These are phyloP conservation scores for Phoma sp. DNA, from an alignment of 2,329 filamentous ascomycete species.

Conservation along the genomic window DNA sequence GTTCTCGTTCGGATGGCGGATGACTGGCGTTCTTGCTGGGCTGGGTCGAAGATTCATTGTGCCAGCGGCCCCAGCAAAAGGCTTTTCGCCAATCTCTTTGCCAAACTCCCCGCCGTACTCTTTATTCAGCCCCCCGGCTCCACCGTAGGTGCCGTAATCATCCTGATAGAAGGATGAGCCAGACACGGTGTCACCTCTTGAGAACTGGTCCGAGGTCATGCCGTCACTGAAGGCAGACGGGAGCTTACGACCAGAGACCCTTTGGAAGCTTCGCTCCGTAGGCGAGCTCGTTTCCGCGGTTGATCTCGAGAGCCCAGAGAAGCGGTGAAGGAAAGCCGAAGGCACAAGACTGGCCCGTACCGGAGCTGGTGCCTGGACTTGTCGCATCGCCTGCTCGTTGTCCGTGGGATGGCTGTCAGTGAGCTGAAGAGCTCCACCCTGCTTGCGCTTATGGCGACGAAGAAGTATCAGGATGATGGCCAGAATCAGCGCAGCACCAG, in stretches of 20 bases:
- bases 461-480: constrained; percentile 61
- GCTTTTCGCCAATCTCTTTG: constrained; percentile 38
- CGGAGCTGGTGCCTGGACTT: constrained; percentile 39
- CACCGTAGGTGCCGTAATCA: constrained; percentile 53
- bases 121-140: constrained; percentile 41
- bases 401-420: constrained; percentile 36
- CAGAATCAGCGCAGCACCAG: constrained; percentile 62
- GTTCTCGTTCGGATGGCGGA: constrained; percentile 54
- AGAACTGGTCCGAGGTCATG: constrained; percentile 52
- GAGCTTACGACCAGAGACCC: constrained; percentile 58
- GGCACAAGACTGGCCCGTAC: constrained; percentile 51
- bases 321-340: constrained; percentile 48
- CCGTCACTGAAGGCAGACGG: constrained; percentile 58
- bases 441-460: constrained; percentile 57
- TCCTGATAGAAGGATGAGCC: constrained; percentile 56
- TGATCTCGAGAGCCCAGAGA: constrained; percentile 49
- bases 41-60: constrained; percentile 55
- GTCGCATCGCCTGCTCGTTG: constrained; percentile 48
- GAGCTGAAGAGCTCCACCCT: constrained; percentile 40
- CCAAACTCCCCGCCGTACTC: constrained; percentile 34
- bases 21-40: constrained; percentile 69
- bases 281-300: constrained; percentile 48
- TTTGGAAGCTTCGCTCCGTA: constrained; percentile 55
- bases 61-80: constrained; percentile 30
- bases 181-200: constrained; percentile 42